Evolutionary conservation across 2,329 filamentous ascomycete genomes (phyloP).

Genomic region (Drechslera avenae): DNA sequence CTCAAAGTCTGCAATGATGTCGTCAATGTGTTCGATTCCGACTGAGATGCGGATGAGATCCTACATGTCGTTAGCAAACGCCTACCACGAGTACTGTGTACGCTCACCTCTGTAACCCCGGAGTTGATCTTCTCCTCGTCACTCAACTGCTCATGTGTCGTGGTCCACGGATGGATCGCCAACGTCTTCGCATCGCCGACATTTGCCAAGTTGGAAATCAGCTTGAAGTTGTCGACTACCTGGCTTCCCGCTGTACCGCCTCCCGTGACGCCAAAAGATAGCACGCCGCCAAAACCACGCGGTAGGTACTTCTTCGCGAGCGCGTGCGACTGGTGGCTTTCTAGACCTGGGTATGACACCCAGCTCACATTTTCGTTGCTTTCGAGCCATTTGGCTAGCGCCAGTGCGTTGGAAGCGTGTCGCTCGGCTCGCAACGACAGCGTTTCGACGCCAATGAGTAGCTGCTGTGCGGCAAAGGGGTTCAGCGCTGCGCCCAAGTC

Average conservation of each 20-base stretch:
- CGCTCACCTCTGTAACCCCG: slow-evolving; percentile 74
- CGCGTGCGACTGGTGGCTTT: slow-evolving; percentile 79
- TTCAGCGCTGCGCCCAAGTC: slow-evolving; percentile 83
- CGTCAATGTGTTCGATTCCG: slow-evolving; percentile 94
- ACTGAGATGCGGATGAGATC: slow-evolving; percentile 95
- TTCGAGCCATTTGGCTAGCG: slow-evolving; percentile 82
- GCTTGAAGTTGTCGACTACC: slow-evolving; percentile 91
- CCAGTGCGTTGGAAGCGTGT: slow-evolving; percentile 81
- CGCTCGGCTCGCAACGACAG: slow-evolving; percentile 84
- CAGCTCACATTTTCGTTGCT: slow-evolving; percentile 82
- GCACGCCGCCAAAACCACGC: slow-evolving; percentile 83
- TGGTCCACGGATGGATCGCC: slow-evolving; percentile 93
- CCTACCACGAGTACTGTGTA: background rate
- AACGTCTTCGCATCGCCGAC: slow-evolving; percentile 95
- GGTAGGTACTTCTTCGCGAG: slow-evolving; percentile 85
- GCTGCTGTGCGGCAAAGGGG: slow-evolving; percentile 90
- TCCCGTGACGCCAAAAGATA: slow-evolving; percentile 93
- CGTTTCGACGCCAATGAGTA: slow-evolving; percentile 88
- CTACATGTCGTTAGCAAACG: slow-evolving; percentile 47
- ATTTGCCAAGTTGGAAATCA: slow-evolving; percentile 95
- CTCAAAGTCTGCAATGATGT: slow-evolving; percentile 94
- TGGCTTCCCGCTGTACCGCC: slow-evolving; percentile 81
- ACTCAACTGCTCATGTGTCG: slow-evolving; percentile 89
- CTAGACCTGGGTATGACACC: slow-evolving; percentile 91
- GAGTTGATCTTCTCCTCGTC: slow-evolving; percentile 80